These are phyloP conservation scores for Peterozyma xylosa DNA, from an alignment of 805 yeast species.

Conservation along the genomic window DNA sequence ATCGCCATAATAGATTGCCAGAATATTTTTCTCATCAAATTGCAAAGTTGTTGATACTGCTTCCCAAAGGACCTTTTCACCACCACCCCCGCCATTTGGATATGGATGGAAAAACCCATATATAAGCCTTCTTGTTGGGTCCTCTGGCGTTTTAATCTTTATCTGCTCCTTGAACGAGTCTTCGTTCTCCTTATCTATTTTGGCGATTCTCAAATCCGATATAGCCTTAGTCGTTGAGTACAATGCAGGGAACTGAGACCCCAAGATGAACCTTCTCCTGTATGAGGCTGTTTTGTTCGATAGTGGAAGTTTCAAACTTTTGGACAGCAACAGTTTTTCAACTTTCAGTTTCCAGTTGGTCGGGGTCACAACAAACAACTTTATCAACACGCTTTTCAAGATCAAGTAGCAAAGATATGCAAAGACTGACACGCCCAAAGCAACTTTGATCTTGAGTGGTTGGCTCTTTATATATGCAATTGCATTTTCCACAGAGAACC, in stretches of 20 bases:
- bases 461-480: too few relatives aligned
- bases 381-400: slow-evolving; percentile 12
- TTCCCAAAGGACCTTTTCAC: slow-evolving; percentile 94
- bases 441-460: too few relatives aligned
- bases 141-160: slow-evolving; percentile 24
- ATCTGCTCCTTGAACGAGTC: slow-evolving; percentile 13
- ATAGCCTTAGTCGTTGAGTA: slow-evolving; percentile 20
- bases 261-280: slow-evolving; percentile 24
- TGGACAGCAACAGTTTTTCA: slow-evolving; percentile 11
- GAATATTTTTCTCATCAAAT: slow-evolving; percentile 41
- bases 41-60: slow-evolving; percentile 69
- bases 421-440: too few relatives aligned
- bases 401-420: slow-evolving; percentile 12
- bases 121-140: slow-evolving; percentile 33
- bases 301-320: slow-evolving; percentile 1
- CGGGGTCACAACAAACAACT: slow-evolving; percentile 21
- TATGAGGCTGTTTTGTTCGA: slow-evolving; percentile 13
- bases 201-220: slow-evolving; percentile 17
- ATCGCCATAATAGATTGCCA: slow-evolving; percentile 70
- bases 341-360: slow-evolving; percentile 18
- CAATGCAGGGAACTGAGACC: slow-evolving; percentile 19
- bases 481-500: too few relatives aligned
- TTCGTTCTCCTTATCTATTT: slow-evolving; percentile 10
- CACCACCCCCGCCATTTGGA: slow-evolving; percentile 97
- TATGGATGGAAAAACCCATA: slow-evolving; percentile 94